Evolutionary conservation across 78 protist species (phyloP), one percentile per base, ranked within the genome.

Genomic region (Capsaspora owczarzaki): DNA sequence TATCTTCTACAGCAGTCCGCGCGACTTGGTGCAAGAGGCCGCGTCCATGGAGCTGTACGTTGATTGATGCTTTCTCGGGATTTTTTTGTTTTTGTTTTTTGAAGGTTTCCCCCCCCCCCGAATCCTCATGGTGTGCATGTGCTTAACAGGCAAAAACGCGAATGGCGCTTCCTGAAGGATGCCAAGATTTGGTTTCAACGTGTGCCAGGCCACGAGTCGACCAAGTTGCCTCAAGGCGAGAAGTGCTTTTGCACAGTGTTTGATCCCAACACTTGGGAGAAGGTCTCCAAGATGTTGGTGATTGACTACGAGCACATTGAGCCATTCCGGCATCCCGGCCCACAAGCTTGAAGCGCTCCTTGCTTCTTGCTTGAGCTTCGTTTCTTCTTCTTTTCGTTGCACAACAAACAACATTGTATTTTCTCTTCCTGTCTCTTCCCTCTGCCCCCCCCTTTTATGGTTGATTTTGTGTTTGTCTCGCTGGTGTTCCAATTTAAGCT

Each of bases 1-100:
- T 78, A 93, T 94, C 72, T 95, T 94, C 74, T 95, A 95, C 77
- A 66, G 88, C 86, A 93, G 94, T 96, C 97, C 96, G 49, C 61
- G 89, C 25, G 98, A 95, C 75, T 70, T 81, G 46, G 82, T 91
- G 29, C 96, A 93, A 61, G 44, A 84, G 1, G 85, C 82, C 23
- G 95, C 95, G 0, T 93, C 96, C 3, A 29, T 71, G 38, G 98
- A 95, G 33, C 74, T 95, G 86, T 89, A 81, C 40, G 88, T 75
- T 35, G 0, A 29, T 44, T 22, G 2, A 70, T 16, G 49, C n/a
- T 3, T 63, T 22, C 35, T 4, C 74, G 19, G 43, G 1, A 0
- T 12, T 38, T 49, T 22, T 53, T n/a, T 33, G 41, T 1, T 4
- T n/a, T 0, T 14, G 1, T 33, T 3, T 23, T n/a, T n/a, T n/a